Conservation (phyloP, 495 filamentous ascomycete genomes). For the Tuber indicum region DNA sequence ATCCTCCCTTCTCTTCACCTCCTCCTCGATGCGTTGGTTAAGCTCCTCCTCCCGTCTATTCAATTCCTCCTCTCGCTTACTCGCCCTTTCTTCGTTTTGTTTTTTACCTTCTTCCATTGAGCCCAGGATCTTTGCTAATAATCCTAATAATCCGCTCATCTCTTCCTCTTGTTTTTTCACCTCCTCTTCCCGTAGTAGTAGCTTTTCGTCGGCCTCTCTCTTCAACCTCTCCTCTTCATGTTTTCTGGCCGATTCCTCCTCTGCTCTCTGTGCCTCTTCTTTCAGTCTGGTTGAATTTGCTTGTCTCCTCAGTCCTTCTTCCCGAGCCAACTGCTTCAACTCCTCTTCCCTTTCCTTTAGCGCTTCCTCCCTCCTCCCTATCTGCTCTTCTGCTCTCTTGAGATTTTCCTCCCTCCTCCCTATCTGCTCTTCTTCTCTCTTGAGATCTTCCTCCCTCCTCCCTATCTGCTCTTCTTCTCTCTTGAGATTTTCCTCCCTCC, state of each 20-base stretch:
- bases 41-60: neutral
- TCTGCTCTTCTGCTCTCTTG: neutral
- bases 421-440: neutral
- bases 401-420: neutral
- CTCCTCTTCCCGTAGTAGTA: neutral
- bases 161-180: neutral
- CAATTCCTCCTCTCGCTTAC: neutral
- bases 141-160: neutral
- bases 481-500: neutral
- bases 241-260: neutral
- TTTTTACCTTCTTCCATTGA: neutral
- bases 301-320: neutral
- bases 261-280: neutral
- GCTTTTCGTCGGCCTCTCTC: neutral
- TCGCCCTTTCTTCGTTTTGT: neutral
- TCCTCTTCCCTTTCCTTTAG: neutral
- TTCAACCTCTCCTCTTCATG: neutral
- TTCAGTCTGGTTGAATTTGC: neutral
- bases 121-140: neutral
- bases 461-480: neutral
- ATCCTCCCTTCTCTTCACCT: neutral
- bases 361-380: neutral
- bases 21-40: neutral
- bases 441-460: neutral
- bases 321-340: neutral